Evolutionary conservation across 148 eudicot species (phyloP), one percentile per base, ranked within the genome.

Genomic region (Silene uniflora): DNA sequence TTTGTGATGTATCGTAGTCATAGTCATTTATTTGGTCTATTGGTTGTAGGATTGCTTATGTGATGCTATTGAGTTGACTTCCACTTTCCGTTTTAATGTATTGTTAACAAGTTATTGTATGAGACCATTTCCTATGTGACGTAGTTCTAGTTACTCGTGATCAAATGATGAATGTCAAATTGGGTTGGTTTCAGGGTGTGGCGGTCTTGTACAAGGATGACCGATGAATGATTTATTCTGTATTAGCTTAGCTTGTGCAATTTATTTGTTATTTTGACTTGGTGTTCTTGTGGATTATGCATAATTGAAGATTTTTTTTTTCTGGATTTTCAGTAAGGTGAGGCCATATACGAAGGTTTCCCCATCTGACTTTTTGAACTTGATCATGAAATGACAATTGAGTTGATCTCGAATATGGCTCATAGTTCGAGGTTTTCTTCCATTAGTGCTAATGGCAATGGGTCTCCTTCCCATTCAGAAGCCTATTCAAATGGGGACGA

Each of bases 401-500:
- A 88, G 77, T 83, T 87, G 82, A 83, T 89, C 55, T 71, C 87
- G 21, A 82, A 74, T 71, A 86, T 90, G 86, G 81, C 91, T 7
- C 96, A 89, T 25, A 92, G 87, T 81, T 83, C 89, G 78, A 86
- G 89, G 78, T 75, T 88, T 72, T 87, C 93, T 35, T 84, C 88
- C 68, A 83, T 87, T 68, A 84, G 92, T 68, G 86, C 88, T 63
- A 91, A 87, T 85, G 98, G 93, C 69, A 79, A 82, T 65, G 97
- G 87, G 55, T 85, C 91, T 73, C 91, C 90, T 74, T 86, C 96
- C 16, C 86, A 80, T 67, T 92, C 94, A 22, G 80, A 84, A 72
- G 86, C 82, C 42, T 71, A 78, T 67, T 83, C 91, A 27, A 89
- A 89, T 71, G 96, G 89, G 32, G 99, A 96, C 62, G 98, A 90